Evolutionary conservation across 179 eudicot genomes (phyloP).

Genomic region (Vitellaria paradoxa): DNA sequence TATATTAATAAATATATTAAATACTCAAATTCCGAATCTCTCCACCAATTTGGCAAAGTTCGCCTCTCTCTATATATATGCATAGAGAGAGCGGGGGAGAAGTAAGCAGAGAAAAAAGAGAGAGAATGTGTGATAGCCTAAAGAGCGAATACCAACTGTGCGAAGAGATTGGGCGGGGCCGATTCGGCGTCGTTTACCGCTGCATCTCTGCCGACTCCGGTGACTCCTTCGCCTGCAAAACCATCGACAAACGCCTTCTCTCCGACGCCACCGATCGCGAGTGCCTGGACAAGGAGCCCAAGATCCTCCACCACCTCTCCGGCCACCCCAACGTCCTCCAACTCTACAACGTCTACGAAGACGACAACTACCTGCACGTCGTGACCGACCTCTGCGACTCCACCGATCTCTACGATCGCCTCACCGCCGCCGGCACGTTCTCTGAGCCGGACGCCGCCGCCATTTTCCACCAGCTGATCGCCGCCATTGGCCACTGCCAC

Average conservation of each 20-base stretch:
- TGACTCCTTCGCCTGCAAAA: conserved; percentile 56
- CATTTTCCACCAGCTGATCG: conserved; percentile 37
- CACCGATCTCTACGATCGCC: conserved; percentile 49
- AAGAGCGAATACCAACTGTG: conserved; percentile 60
- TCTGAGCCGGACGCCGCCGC: conserved; percentile 53
- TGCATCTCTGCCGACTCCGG: conserved; percentile 45
- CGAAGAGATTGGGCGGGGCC: conserved; percentile 89
- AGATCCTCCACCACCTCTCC: conserved; percentile 61
- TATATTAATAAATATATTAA: too few relatives aligned
- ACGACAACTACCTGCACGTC: conserved; percentile 55
- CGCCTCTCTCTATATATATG: too few relatives aligned
- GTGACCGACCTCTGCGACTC: conserved; percentile 71
- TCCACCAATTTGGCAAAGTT: too few relatives aligned
- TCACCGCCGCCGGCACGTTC: conserved; percentile 29
- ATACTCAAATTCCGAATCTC: too few relatives aligned
- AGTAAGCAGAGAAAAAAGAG: too few relatives aligned
- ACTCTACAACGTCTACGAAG: conserved; percentile 54
- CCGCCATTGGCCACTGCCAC: conserved; percentile 67
- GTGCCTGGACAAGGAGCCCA: conserved; percentile 82
- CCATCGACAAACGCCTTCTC: conserved; percentile 59
- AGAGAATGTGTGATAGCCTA: conserved; percentile 36
- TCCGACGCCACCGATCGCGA: conserved; percentile 53
- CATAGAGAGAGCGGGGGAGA: too few relatives aligned
- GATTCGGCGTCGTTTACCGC: conserved; percentile 82
- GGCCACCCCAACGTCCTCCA: conserved; percentile 59